Base-by-base conservation (phyloP, 768 basidiomycete genomes). In the Amanita thiersii region DNA sequence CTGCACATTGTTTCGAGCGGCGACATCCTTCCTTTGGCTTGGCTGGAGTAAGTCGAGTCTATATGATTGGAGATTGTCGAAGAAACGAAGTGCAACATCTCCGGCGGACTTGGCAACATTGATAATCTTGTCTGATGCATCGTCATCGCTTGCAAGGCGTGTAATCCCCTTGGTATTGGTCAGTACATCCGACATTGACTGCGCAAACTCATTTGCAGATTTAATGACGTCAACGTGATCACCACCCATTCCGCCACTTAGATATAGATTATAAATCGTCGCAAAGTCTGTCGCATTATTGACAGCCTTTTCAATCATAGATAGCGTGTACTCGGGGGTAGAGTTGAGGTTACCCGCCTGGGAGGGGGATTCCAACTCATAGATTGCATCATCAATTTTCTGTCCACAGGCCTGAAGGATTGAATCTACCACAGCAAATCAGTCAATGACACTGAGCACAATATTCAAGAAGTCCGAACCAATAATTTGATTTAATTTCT, bases 181-280 rank as follows among this genome's bases (percentile, higher is more conserved):
- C 44, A 99, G 66, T 31, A 96, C 92, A 45, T 99, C 96, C 2
- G 88, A 72, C 34, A 98, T 67, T 4, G 86, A 81, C 61, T 99
- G 96, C 0, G 94, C 93, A 43, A 97, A 81, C 55, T 94, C 92
- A 63, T 97, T 97, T 46, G 94, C 90, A 37, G 85, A 80, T 63
- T 96, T 96, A 70, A 99, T 98, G 43, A 98, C 96, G 38, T 96
- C 90, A 47, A 99, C 96, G 56, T 97, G 80, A 40, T 96, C 89
- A 6, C 93, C 96, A 23, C 94, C 94, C 32, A 68, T 68, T 49
- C 94, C 90, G 17, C 83, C 83, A 46, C 80, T 75, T 15, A 98
- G 75, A 62, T 88, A 89, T 7, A 96, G 77, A 57, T 91, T 90
- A 68, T 90, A 98, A 44, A 91, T 72, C 12, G 86, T 87, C 7